Conservation (phyloP, 2,329 filamentous ascomycete species). For the Mycosphaerella sp. region DNA sequence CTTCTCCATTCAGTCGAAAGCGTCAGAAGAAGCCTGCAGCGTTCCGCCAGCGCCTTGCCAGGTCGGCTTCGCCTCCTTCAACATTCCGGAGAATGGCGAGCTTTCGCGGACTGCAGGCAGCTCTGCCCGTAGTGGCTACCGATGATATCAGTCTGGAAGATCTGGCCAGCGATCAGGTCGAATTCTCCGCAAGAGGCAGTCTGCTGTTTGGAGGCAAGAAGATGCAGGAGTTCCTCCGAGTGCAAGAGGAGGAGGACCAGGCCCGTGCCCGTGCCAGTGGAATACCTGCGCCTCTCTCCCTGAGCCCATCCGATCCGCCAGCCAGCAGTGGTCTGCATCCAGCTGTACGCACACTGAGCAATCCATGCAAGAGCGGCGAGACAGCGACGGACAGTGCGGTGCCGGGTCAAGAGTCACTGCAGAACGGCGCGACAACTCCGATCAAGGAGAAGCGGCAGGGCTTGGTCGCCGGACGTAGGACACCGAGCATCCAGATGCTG, state of each 20-base stretch:
- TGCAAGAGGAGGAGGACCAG: constrained; percentile 16
- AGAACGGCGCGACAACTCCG: not conserved
- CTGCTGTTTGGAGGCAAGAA: constrained; percentile 51
- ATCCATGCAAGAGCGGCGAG: not conserved
- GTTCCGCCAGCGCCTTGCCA: not conserved
- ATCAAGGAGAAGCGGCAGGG: constrained; percentile 4
- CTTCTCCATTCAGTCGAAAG: not conserved
- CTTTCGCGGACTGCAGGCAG: constrained; percentile 48
- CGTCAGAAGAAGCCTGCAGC: not conserved
- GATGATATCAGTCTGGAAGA: constrained; percentile 47
- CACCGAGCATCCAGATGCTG: constrained; percentile 34
- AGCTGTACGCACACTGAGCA: not conserved
- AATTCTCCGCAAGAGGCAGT: constrained; percentile 56
- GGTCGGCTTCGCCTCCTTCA: constrained; percentile 9
- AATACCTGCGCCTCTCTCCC: not conserved
- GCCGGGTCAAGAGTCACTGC: not conserved
- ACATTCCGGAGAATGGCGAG: constrained; percentile 21
- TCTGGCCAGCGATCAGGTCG: constrained; percentile 45
- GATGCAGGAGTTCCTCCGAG: constrained; percentile 32
- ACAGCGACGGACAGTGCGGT: not conserved
- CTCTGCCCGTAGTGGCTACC: constrained; percentile 50
- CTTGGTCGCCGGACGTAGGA: constrained; percentile 27
- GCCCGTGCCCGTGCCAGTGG: constrained; percentile 8
- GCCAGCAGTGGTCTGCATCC: not conserved
- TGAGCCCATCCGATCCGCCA: not conserved